Evolutionary conservation across 2,329 filamentous ascomycete species (phyloP).

Genomic region (Fusarium pseudoanthophilum): DNA sequence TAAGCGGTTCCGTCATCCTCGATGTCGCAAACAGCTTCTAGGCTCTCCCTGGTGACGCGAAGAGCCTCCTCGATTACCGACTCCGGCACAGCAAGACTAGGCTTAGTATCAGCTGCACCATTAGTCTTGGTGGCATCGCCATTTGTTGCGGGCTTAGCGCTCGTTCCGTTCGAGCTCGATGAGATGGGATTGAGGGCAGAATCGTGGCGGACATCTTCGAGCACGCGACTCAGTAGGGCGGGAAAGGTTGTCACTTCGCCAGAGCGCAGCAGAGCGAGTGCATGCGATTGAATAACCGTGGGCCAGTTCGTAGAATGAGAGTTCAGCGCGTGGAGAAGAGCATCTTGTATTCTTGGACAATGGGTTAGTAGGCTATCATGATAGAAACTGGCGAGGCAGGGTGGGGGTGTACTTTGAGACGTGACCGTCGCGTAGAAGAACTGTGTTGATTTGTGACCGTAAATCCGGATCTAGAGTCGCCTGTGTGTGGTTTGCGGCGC

Average conservation of each 20-base stretch:
- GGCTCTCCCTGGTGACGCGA: constrained; percentile 66
- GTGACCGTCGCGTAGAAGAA: constrained; percentile 68
- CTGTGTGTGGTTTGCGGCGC: constrained; percentile 68
- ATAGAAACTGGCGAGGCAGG: neutral
- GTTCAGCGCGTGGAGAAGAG: constrained; percentile 70
- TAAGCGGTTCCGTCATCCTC: constrained; percentile 43
- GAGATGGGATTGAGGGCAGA: constrained; percentile 46
- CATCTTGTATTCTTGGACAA: constrained; percentile 66
- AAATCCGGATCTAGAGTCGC: constrained; percentile 71
- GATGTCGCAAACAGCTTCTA: constrained; percentile 61
- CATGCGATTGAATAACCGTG: constrained; percentile 68
- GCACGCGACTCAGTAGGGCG: constrained; percentile 67
- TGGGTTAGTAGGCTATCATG: constrained; percentile 12
- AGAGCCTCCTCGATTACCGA: constrained; percentile 71
- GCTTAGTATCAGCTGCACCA: constrained; percentile 39
- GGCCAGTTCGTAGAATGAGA: constrained; percentile 71
- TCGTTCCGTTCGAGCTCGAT: constrained; percentile 46
- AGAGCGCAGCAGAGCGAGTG: constrained; percentile 68
- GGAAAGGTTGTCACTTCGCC: constrained; percentile 70
- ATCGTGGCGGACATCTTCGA: constrained; percentile 70
- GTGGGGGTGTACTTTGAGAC: constrained; percentile 62
- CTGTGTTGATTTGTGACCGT: constrained; percentile 69
- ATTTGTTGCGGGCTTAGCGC: constrained; percentile 47
- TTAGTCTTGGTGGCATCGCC: constrained; percentile 47
- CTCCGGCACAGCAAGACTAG: constrained; percentile 66